A percentile compares a stretch with the other conserved stretches of the same genome.
These are phyloP conservation scores for Rhizopus microsporus DNA, from an alignment of 371 early-diverging fungal genomes.

Conservation along the genomic window DNA sequence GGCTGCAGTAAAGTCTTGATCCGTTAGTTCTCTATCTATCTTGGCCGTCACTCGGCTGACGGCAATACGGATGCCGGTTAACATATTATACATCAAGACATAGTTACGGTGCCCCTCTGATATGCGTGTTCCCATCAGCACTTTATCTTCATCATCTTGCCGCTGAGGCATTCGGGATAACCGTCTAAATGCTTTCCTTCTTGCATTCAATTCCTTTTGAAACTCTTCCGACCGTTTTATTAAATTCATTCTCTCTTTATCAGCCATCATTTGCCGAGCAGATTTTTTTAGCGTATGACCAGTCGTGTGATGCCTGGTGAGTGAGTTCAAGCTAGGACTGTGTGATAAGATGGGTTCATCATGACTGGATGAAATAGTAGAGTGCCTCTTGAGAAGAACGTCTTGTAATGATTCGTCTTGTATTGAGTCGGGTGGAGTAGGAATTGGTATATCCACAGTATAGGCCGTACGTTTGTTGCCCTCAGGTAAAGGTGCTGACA, in stretches of 20 bases:
- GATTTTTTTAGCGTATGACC: constrained; percentile 34
- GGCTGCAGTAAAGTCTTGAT: constrained; percentile 78
- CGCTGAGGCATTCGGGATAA: constrained; percentile 23
- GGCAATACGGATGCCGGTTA: constrained; percentile 85
- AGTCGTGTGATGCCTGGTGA: constrained; percentile 44
- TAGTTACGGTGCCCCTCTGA: constrained; percentile 65
- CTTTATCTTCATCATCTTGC: constrained; percentile 39
- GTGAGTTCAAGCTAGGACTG: background rate
- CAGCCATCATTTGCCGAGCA: constrained; percentile 28
- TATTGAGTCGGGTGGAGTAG: too few species aligned
- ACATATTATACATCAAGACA: constrained; percentile 94
- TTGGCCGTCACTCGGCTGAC: constrained; percentile 79
- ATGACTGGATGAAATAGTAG: constrained; percentile 16
- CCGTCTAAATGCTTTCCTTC: constrained; percentile 36
- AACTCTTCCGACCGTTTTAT: constrained; percentile 34
- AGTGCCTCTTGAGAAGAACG: constrained; percentile 16
- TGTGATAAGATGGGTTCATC: background rate
- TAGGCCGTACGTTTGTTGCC: too few species aligned
- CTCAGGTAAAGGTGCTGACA: too few species aligned
- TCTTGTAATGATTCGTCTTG: background rate
- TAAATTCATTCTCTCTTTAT: constrained; percentile 21
- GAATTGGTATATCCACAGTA: too few species aligned
- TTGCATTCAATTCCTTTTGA: constrained; percentile 27
- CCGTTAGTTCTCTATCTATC: constrained; percentile 63
- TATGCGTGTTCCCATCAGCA: constrained; percentile 60